A percentile compares a stretch with the other conserved stretches of the same genome.
These are phyloP conservation scores for Pascua sp. DNA, from an alignment of 1,284 basidiomycete genomes.

Conservation along the genomic window DNA sequence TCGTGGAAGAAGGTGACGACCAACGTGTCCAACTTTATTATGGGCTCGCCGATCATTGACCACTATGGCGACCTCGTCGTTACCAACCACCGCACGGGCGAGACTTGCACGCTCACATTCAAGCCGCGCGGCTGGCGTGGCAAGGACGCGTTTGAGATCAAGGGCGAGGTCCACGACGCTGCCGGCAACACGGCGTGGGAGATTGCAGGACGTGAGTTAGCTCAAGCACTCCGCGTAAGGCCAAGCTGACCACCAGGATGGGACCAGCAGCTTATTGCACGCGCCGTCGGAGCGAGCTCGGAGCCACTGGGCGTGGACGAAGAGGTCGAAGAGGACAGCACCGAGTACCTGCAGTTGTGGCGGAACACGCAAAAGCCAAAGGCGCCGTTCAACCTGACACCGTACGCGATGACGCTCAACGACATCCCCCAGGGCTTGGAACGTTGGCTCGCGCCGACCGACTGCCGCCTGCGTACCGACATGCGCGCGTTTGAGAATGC, in stretches of 20 bases:
- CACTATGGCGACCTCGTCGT: slow-evolving; percentile 95
- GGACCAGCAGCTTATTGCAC: slow-evolving; percentile 90
- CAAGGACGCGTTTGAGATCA: slow-evolving; percentile 86
- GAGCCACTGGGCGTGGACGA: slow-evolving; percentile 59
- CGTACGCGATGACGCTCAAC: slow-evolving; percentile 81
- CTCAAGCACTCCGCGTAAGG: too few species aligned
- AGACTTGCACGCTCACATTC: slow-evolving; percentile 85
- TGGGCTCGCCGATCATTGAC: slow-evolving; percentile 90
- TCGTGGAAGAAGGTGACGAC: slow-evolving; percentile 76
- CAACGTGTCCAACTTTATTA: slow-evolving; percentile 87
- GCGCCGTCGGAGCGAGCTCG: slow-evolving; percentile 63
- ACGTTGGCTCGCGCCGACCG: slow-evolving; percentile 79
- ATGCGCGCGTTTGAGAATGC: slow-evolving; percentile 92
- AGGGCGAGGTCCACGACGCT: slow-evolving; percentile 72
- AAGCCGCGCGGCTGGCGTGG: slow-evolving; percentile 95
- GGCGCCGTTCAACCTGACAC: slow-evolving; percentile 90
- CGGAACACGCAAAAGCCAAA: slow-evolving; percentile 80
- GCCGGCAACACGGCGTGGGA: slow-evolving; percentile 72
- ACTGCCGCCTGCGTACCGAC: slow-evolving; percentile 89
- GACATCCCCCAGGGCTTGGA: slow-evolving; percentile 56
- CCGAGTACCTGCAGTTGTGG: slow-evolving; percentile 63
- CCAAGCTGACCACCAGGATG: slow-evolving; percentile 58
- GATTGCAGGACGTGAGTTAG: slow-evolving; percentile 69
- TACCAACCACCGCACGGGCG: slow-evolving; percentile 87
- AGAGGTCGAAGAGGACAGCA: slow-evolving; percentile 32